phyloP scores from a whole-genome alignment of 371 early-diverging fungal species.

The Rhizopus arrhizus region DNA sequence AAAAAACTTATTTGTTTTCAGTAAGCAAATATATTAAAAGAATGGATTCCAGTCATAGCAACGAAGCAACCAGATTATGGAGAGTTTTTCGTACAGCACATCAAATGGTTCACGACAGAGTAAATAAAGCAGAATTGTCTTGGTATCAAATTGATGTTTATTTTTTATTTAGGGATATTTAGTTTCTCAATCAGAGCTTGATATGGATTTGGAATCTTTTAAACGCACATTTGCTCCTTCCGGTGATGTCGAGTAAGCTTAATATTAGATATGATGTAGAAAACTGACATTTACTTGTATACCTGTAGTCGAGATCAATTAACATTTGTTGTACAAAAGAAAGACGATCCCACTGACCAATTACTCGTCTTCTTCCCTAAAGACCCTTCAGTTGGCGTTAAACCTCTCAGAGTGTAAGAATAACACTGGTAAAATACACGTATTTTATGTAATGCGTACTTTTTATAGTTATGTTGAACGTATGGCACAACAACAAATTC shows the following conservation, averaged over 20 bases:
- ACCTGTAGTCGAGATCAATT: conserved; percentile 73
- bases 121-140: conserved; percentile 22
- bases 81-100: conserved; percentile 87
- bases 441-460: conserved; percentile 46
- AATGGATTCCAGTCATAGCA: conserved; percentile 61
- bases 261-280: conserved; percentile 59
- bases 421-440: neutral
- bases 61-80: conserved; percentile 76
- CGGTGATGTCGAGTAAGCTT: conserved; percentile 79
- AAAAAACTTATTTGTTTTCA: neutral
- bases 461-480: conserved; percentile 70
- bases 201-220: conserved; percentile 83
- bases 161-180: conserved; percentile 72
- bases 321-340: conserved; percentile 87
- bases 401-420: conserved; percentile 80
- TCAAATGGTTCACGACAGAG: conserved; percentile 87
- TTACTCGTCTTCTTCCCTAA: conserved; percentile 92
- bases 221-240: conserved; percentile 64
- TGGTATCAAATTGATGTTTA: too few species aligned
- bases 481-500: conserved; percentile 84
- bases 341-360: conserved; percentile 83
- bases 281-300: conserved; percentile 8
- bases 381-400: conserved; percentile 88
- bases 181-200: conserved; percentile 78
- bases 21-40: neutral